Conservation (phyloP, 2,329 filamentous ascomycete species). For the Basipetospora chlamydospora region DNA sequence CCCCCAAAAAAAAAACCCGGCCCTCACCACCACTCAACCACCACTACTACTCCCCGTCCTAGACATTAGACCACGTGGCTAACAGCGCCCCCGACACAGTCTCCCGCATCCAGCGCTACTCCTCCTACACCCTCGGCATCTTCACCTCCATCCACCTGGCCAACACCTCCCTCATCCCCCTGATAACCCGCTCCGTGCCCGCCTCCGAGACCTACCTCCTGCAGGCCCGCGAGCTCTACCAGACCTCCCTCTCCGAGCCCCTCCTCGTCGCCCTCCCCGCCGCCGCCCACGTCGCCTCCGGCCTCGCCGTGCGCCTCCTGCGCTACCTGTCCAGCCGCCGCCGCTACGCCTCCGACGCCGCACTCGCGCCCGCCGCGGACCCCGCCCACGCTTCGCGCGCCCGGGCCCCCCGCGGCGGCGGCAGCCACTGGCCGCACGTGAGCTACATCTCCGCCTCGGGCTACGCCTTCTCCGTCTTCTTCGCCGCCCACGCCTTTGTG, state of each 20-base stretch:
- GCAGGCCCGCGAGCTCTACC: conserved; percentile 83
- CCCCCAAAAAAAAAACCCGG: no score
- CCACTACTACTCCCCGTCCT: no score
- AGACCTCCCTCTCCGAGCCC: conserved; percentile 67
- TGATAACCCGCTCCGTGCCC: conserved; percentile 56
- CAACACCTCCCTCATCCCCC: conserved; percentile 70
- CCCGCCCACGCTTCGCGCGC: conserved; percentile 4
- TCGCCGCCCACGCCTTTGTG: conserved; percentile 57
- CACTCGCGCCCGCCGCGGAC: conserved; percentile 15
- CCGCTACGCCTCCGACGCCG: conserved; percentile 60
- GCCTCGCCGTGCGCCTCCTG: conserved; percentile 62
- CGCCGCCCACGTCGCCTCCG: conserved; percentile 60
- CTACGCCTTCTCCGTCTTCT: conserved; percentile 51
- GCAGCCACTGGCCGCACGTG: conserved; percentile 51
- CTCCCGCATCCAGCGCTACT: conserved; percentile 70
- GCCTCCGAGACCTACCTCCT: conserved; percentile 75
- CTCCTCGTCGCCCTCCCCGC: conserved; percentile 65
- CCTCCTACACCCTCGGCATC: conserved; percentile 67
- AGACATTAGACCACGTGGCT: not conserved
- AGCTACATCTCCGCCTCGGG: conserved; percentile 59
- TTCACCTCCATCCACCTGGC: conserved; percentile 65
- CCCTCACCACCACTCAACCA: no score
- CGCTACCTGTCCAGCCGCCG: conserved; percentile 55
- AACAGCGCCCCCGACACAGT: conserved; percentile 31
- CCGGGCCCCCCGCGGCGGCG: conserved; percentile 3